Percentiles rank a stretch among this genome's conserved stretches.
phyloP scores from a whole-genome alignment of 2,329 filamentous ascomycete species.

The Talaromyces sp. region DNA sequence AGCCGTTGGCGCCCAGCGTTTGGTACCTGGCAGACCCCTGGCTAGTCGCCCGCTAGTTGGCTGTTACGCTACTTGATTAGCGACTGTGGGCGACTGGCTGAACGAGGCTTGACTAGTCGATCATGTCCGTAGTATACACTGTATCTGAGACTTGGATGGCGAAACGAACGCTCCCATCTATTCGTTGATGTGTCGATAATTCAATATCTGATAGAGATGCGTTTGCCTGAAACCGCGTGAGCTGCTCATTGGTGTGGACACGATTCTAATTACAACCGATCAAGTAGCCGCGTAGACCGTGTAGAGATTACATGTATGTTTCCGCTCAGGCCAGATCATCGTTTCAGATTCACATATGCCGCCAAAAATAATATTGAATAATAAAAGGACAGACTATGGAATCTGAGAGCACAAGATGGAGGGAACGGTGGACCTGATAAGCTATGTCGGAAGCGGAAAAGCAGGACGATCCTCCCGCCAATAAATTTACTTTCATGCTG shows the following conservation, averaged over 20 bases:
- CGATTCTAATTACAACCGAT: not conserved
- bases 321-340: slow-evolving; percentile 1
- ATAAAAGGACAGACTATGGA: not conserved
- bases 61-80: not conserved
- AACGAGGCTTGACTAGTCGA: slow-evolving; percentile 3
- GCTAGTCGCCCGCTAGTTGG: not conserved
- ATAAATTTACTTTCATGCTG: not conserved
- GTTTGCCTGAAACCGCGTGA: not conserved
- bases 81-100: not conserved
- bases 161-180: not conserved
- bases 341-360: not conserved
- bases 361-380: not conserved
- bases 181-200: not conserved
- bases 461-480: slow-evolving; percentile 2
- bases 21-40: slow-evolving; percentile 2
- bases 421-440: not conserved
- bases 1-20: not conserved
- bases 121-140: not conserved
- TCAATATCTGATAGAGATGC: not conserved
- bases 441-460: slow-evolving; percentile 2
- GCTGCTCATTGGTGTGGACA: not conserved
- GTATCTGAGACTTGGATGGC: not conserved
- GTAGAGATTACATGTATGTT: not conserved
- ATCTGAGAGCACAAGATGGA: not conserved
- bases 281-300: not conserved